Conservation (phyloP, 805 yeast species). For the Starmerella gropengiesseri region DNA sequence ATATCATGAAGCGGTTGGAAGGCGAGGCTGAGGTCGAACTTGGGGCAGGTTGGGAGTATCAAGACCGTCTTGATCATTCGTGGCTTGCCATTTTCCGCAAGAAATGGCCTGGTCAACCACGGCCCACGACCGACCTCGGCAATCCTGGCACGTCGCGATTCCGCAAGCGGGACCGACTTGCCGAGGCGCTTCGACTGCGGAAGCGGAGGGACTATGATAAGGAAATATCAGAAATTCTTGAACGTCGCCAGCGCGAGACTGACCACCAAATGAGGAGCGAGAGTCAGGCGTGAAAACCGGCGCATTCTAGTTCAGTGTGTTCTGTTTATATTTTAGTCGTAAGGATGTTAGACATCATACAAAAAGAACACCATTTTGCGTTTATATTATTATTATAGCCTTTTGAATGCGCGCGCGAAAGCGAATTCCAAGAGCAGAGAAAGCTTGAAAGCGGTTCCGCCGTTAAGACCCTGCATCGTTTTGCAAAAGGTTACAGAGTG, state of each 20-base stretch:
- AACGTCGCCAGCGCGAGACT: constrained; percentile 30
- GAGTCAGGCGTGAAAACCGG: no score
- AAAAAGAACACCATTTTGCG: neutral
- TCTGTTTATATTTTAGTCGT: no score
- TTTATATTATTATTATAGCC: no score
- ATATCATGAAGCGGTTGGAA: constrained; percentile 60
- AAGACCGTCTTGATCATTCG: constrained; percentile 55
- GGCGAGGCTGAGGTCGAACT: constrained; percentile 60
- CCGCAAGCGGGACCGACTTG: constrained; percentile 18
- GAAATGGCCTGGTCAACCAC: constrained; percentile 22
- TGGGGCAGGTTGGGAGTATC: constrained; percentile 42
- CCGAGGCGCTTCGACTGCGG: constrained; percentile 26
- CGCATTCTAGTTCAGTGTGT: no score
- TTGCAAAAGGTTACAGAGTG: no score
- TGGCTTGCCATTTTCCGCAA: constrained; percentile 45
- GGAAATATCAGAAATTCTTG: constrained; percentile 31
- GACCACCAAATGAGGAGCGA: no score
- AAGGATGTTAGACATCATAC: neutral
- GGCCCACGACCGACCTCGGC: neutral
- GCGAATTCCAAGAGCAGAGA: no score
- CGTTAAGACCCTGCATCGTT: no score
- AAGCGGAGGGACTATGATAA: constrained; percentile 28
- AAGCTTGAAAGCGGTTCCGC: no score
- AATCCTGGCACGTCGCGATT: neutral
- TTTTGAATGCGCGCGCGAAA: no score